Evolutionary conservation across 1,284 basidiomycete species (phyloP), one percentile per base, ranked within the genome.

Genomic region (Dichomitus squalens): DNA sequence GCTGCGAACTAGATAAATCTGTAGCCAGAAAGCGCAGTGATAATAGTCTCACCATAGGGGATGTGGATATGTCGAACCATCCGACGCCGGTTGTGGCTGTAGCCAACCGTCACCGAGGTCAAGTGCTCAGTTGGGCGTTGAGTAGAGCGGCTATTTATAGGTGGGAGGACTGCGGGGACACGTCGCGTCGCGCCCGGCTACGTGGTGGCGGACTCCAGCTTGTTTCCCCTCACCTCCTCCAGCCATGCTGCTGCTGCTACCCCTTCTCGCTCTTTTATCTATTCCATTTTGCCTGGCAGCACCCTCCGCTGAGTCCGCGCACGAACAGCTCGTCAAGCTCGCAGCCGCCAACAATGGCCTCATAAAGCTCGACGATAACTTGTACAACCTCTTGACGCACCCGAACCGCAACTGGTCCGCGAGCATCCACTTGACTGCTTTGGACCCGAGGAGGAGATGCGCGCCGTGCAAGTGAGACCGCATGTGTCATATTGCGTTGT

Each of bases 381-480:
- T 82, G 2, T 98, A 87, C 74, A 90, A 95, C 68, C 79, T 93
- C 54, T 74, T 98, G 63, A 88, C 85, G 18, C 75, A 80, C 9
- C 79, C 87, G 3, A 83, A 86, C 62, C 87, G 96, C 64, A 87
- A 89, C 63, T 98, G 94, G 87, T 90, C 91, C 5, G 86, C 87
- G 18, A 80, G 88, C 6, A 79, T 98, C 49, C 85, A 94, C 18
- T 82, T 98, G 69, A 98, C 96, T 2, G 96, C 95, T 0, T 72
- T 96, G 61, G 87, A 88, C 61, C 76, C 82, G 12, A 83, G 87
- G 64, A 87, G 90, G 70, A 90, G 88, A 71, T 93, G 91, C 69
- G 73, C 69, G n/a, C 92, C 91, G 49, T 93, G 91, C 88, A 88
- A 76, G 92, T 89, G 65, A 73, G 76, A 70, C 20, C 25, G 20